Evolutionary conservation across 371 early-diverging fungal species (phyloP), one percentile per base, ranked within the genome.

Genomic region (Apophysomyces ossiformis): DNA sequence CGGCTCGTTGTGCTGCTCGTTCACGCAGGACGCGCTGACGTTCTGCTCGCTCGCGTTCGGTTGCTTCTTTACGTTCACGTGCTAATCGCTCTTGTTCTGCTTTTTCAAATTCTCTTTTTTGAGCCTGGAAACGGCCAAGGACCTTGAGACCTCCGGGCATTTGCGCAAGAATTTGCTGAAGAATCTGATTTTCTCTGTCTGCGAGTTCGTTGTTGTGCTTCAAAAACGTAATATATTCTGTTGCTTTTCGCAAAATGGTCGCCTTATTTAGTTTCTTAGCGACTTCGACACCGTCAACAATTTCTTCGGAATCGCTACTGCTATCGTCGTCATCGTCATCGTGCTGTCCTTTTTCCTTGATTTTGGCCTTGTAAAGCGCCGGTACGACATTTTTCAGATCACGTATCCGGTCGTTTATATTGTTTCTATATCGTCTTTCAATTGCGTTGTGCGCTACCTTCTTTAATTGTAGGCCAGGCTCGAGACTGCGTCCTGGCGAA

Each of bases 401-500:
- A 56, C 87, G 77, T 59, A 97, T 96, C 45, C 96, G 88, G 66
- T 96, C 93, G 83, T 97, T 97, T 69, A 97, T 93, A 75, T 96
- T 97, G 77, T 93, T 95, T 64, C 97, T 87, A 76, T 96, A 96
- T 21, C 95, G 89, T n/a, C 93, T 87, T 75, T 97, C 97, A 57
- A 96, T 95, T 4, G 92, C 96, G 68, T 96, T 97, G 75, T 97
- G 97, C 0, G 96, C 94, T 7, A 92, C 90, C 72, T 95, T 95
- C 72, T 95, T 93, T 60, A 90, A 88, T 50, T 88, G 88, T 65
- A 87, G 88, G 44, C 72, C 73, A 7, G 80, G 76, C 59, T 79
- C 78, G 37, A 67, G 58, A 21, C 21, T 15, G 3, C 50, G 50
- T 50, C 50, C 50, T 18, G 50, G 50, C n/a, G 50, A 50, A 7